Evolutionary conservation across 2,329 filamentous ascomycete genomes (phyloP), one percentile per base, ranked within the genome.

Genomic region (Ascochyta lentis): DNA sequence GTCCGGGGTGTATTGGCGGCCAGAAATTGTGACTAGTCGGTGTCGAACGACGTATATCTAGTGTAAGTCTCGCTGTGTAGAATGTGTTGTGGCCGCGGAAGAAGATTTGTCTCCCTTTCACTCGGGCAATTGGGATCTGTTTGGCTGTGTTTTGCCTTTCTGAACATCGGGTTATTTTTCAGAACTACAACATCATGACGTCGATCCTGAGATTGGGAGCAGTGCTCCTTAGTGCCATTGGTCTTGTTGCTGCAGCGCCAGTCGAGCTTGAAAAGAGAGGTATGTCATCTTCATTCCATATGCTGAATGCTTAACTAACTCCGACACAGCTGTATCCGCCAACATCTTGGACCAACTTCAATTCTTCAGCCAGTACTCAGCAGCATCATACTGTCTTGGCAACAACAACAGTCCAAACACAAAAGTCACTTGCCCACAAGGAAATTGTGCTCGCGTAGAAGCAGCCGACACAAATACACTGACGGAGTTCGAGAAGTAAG

Each of bases 331-430:
- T 41, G 74, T 83, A 29, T 77, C 78, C 0, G 45, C 72, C n/a
- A 67, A 67, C 19, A 58, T 79, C 9, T 68, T 82, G 34, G 64
- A 71, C 15, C 69, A 79, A 38, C 70, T 84, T 7, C 69, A 73
- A 2, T 72, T 83, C 59, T 82, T 80, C 66, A 77, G 79, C 37
- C 78, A 84, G 55, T 85, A 82, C 65, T 76, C 81, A 2, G 82
- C 81, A 2, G 82, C 83, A 3, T 75, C 81, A 19, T 84, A 84
- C 67, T 84, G 83, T 65, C 63, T 75, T 2, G 67, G 60, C 35
- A 84, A 84, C 67, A 77, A 81, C 67, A 70, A 81, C 51, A 76
- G 76, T 26, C 63, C 78, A 2, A 75, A 74, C 38, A 76, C 76
- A 9, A 77, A 77, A 47, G 45, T 84, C 39, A 73, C 72, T 8